Percentiles rank a stretch among this genome's conserved stretches.
Conservation (phyloP, 768 basidiomycete species). For the Lactarius trivialis region DNA sequence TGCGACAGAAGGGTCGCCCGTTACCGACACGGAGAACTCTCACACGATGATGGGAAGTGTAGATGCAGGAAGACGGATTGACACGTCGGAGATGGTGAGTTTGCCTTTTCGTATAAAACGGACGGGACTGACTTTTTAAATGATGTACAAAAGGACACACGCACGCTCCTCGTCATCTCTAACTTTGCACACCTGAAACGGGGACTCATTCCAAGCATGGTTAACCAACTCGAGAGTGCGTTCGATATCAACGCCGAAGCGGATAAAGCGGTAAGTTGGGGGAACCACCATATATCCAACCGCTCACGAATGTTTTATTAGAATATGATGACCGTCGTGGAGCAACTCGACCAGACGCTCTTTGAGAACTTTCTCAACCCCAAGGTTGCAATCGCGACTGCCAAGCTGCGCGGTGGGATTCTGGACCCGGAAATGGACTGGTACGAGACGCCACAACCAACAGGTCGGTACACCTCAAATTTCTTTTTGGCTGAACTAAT, state of each 20-base stretch:
- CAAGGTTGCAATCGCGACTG: slow-evolving; percentile 61
- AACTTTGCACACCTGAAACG: slow-evolving; percentile 77
- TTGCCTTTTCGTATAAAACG: neutral
- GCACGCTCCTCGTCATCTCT: slow-evolving; percentile 81
- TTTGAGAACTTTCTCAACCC: slow-evolving; percentile 86
- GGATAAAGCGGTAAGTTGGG: slow-evolving; percentile 53
- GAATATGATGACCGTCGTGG: slow-evolving; percentile 70
- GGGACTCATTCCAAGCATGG: slow-evolving; percentile 68
- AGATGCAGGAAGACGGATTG: slow-evolving; percentile 38
- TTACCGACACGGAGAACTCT: slow-evolving; percentile 34
- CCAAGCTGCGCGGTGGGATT: slow-evolving; percentile 72
- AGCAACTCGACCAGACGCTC: slow-evolving; percentile 79
- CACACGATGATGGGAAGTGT: slow-evolving; percentile 28
- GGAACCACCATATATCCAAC: neutral
- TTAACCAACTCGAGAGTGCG: slow-evolving; percentile 69
- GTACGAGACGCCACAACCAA: slow-evolving; percentile 90
- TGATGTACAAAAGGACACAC: too few relatives aligned
- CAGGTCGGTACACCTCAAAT: slow-evolving; percentile 43
- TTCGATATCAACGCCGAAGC: slow-evolving; percentile 65
- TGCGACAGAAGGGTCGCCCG: slow-evolving; percentile 62
- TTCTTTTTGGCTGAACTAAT: neutral
- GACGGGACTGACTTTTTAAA: neutral
- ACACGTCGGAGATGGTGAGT: slow-evolving; percentile 58
- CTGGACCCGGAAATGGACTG: slow-evolving; percentile 81
- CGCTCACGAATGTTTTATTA: slow-evolving; percentile 33